A percentile compares a stretch with the other conserved stretches of the same genome.
These are phyloP conservation scores for Polyplosphaeria fusca DNA, from an alignment of 495 filamentous ascomycete genomes.

Conservation along the genomic window DNA sequence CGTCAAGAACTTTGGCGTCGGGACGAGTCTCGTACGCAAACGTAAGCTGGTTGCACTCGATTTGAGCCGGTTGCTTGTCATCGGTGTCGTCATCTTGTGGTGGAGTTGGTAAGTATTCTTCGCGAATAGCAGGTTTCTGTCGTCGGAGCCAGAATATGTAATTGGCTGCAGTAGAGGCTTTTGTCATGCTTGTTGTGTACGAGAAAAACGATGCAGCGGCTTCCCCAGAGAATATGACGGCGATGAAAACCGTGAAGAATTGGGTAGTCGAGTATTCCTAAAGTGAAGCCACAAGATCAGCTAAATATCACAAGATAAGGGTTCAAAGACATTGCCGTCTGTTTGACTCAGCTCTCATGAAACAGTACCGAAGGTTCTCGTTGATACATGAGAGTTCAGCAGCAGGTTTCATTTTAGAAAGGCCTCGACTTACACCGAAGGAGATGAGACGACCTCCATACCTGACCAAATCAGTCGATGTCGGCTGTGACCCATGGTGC, in stretches of 20 bases:
- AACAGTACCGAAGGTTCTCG: too few relatives aligned
- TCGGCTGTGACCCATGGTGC: constrained; percentile 41
- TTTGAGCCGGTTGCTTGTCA: constrained; percentile 9
- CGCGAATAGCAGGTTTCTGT: constrained; percentile 6
- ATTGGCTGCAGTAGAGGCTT: constrained; percentile 72
- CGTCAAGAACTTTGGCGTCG: constrained; percentile 23
- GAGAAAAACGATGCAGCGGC: constrained; percentile 84
- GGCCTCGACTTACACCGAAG: too few relatives aligned
- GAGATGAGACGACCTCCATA: constrained; percentile 47
- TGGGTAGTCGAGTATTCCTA: constrained; percentile 68
- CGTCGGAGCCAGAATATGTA: constrained; percentile 21
- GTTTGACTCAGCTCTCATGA: too few relatives aligned
- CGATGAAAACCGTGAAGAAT: constrained; percentile 81
- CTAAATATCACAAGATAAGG: too few relatives aligned
- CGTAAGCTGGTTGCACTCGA: constrained; percentile 32
- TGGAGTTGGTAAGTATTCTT: constrained; percentile 17
- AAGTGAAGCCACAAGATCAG: too few relatives aligned
- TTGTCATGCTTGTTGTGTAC: constrained; percentile 82
- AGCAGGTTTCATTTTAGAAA: too few relatives aligned
- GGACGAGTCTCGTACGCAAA: constrained; percentile 33
- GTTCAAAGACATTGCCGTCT: too few relatives aligned
- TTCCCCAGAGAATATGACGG: constrained; percentile 78
- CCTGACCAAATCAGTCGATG: background rate
- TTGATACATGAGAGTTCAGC: too few relatives aligned
- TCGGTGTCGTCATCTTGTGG: constrained; percentile 7